phyloP scores from a whole-genome alignment of 2,329 filamentous ascomycete species.

The Paecilomyces niveus region DNA sequence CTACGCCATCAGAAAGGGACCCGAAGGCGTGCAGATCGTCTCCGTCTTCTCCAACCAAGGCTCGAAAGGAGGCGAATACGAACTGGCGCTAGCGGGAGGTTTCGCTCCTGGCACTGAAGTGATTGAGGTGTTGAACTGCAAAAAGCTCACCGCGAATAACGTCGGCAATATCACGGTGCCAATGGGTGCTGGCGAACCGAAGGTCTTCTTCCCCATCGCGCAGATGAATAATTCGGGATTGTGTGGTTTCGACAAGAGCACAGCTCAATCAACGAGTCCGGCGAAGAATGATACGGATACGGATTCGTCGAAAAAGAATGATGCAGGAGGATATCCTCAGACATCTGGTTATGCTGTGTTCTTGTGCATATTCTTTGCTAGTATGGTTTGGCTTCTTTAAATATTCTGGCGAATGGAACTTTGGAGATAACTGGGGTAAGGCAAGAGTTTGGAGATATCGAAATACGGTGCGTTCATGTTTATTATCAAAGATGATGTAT shows the following conservation, averaged over 20 bases:
- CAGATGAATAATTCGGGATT: slow-evolving; percentile 24
- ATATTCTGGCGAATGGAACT: too few relatives aligned
- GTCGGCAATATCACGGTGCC: slow-evolving; percentile 16
- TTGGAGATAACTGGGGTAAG: too few relatives aligned
- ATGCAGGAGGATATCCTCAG: not conserved
- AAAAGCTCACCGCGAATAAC: slow-evolving; percentile 18
- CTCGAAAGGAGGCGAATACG: slow-evolving; percentile 18
- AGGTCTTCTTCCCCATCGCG: slow-evolving; percentile 20
- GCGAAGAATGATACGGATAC: not conserved
- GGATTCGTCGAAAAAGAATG: not conserved
- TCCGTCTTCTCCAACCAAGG: slow-evolving; percentile 40
- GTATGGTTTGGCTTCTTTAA: too few relatives aligned
- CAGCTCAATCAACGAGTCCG: not conserved
- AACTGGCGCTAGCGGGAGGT: slow-evolving; percentile 20
- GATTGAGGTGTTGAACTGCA: slow-evolving; percentile 22
- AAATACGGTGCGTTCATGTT: too few relatives aligned
- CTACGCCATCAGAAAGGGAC: slow-evolving; percentile 40
- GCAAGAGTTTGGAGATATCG: too few relatives aligned
- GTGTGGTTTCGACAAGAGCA: slow-evolving; percentile 13
- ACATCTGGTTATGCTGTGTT: too few relatives aligned
- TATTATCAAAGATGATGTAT: not conserved
- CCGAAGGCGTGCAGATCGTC: slow-evolving; percentile 33
- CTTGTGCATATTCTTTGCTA: too few relatives aligned
- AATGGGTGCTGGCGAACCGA: slow-evolving; percentile 24
- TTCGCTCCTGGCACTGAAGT: slow-evolving; percentile 17